Evolutionary conservation across 2,329 filamentous ascomycete species (phyloP).

Genomic region (Penicillium vulpinum): DNA sequence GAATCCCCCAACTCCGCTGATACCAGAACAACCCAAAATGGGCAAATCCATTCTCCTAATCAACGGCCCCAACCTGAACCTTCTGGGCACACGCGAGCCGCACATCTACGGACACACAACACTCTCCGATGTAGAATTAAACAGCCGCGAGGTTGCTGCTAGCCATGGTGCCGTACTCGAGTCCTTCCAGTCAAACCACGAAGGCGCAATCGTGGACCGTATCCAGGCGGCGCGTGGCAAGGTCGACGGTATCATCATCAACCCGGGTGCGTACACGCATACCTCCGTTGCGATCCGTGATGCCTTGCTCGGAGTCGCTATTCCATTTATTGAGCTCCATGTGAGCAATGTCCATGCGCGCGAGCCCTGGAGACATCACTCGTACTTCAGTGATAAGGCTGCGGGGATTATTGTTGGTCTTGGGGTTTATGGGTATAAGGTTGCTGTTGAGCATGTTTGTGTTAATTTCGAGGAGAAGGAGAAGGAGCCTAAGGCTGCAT

Average conservation of each 20-base stretch:
- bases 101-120: constrained; percentile 71
- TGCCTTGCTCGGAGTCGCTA: constrained; percentile 65
- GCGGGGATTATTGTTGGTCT: constrained; percentile 71
- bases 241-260: constrained; percentile 67
- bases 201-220: constrained; percentile 71
- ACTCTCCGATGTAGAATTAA: constrained; percentile 59
- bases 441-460: constrained; percentile 57
- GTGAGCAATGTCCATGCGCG: constrained; percentile 72
- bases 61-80: constrained; percentile 82
- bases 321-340: constrained; percentile 78
- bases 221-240: constrained; percentile 65
- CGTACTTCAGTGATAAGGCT: constrained; percentile 74
- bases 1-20: neutral
- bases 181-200: constrained; percentile 74
- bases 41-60: constrained; percentile 63
- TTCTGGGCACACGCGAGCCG: constrained; percentile 73
- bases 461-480: constrained; percentile 39
- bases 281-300: constrained; percentile 76
- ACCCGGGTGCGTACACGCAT: constrained; percentile 73
- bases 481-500: constrained; percentile 25
- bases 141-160: constrained; percentile 53
- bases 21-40: constrained; percentile 24
- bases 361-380: constrained; percentile 68
- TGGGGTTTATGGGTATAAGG: constrained; percentile 62
- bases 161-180: constrained; percentile 54